Conservation (phyloP, 257 asterid species). For the Plantago ovata region DNA sequence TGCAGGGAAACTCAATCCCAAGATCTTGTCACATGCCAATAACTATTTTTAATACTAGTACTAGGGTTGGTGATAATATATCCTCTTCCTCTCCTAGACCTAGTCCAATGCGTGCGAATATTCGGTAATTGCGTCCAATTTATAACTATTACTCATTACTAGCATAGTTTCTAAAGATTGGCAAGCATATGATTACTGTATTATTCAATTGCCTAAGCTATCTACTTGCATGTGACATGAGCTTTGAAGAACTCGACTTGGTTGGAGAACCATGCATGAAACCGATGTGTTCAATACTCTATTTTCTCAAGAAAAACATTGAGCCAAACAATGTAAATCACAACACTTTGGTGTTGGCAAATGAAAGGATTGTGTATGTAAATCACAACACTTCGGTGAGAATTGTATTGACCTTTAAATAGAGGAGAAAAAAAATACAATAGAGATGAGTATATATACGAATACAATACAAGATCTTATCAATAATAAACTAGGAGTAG, state of each 20-base stretch:
- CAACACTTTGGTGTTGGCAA: too few relatives aligned
- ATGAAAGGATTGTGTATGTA: too few relatives aligned
- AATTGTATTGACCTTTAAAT: too few relatives aligned
- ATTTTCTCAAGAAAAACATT: neutral
- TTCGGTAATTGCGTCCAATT: conserved; percentile 36
- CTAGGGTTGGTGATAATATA: conserved; percentile 13
- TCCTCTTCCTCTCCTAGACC: conserved; percentile 14
- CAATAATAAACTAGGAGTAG: too few relatives aligned
- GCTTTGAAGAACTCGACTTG: neutral
- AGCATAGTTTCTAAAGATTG: conserved; percentile 19
- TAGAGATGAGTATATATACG: too few relatives aligned
- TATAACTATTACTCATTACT: conserved; percentile 15
- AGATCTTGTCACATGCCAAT: conserved; percentile 46
- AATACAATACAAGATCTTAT: too few relatives aligned
- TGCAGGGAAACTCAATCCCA: conserved; percentile 38
- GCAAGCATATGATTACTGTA: conserved; percentile 27
- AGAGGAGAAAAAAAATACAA: too few relatives aligned
- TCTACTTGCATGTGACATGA: conserved; percentile 34
- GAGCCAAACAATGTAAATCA: too few relatives aligned
- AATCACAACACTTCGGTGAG: too few relatives aligned
- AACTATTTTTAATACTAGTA: neutral
- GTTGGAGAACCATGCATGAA: neutral
- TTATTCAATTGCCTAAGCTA: conserved; percentile 34
- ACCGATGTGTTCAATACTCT: neutral
- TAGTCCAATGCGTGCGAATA: conserved; percentile 49